phyloP scores from a whole-genome alignment of 2,329 filamentous ascomycete genomes.

The Alternaria consortialis region DNA sequence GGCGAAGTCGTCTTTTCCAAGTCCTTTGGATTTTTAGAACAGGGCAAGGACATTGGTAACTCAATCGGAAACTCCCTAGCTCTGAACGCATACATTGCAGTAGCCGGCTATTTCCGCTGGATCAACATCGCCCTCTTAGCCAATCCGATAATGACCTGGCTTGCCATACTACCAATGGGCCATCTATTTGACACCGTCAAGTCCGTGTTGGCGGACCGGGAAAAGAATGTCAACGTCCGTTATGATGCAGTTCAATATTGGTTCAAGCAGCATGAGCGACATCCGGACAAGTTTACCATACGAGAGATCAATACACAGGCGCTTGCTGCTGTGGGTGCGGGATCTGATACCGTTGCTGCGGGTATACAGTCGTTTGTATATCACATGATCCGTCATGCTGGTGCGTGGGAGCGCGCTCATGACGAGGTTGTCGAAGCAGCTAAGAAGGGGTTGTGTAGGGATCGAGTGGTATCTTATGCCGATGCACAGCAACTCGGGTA shows the following conservation, averaged over 20 bases:
- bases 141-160: conserved; percentile 49
- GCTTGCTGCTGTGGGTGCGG: conserved; percentile 51
- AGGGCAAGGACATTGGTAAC: conserved; percentile 49
- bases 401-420: conserved; percentile 4
- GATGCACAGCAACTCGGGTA: not conserved
- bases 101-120: conserved; percentile 24
- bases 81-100: conserved; percentile 1
- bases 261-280: conserved; percentile 42
- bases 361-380: conserved; percentile 51
- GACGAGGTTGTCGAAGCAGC: conserved; percentile 22
- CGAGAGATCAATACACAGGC: conserved; percentile 48
- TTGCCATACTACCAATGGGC: conserved; percentile 48
- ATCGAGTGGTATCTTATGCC: conserved; percentile 3
- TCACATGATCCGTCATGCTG: conserved; percentile 40
- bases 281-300: conserved; percentile 48
- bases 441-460: not conserved
- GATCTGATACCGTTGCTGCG: conserved; percentile 50
- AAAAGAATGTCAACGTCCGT: conserved; percentile 43
- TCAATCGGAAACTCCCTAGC: conserved; percentile 43
- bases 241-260: conserved; percentile 52
- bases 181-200: conserved; percentile 53
- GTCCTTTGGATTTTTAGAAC: conserved; percentile 35
- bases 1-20: conserved; percentile 50
- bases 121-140: conserved; percentile 36
- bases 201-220: conserved; percentile 42